Evolutionary conservation across 2,329 filamentous ascomycete genomes (phyloP).

Genomic region (Calonectria leucothoes): DNA sequence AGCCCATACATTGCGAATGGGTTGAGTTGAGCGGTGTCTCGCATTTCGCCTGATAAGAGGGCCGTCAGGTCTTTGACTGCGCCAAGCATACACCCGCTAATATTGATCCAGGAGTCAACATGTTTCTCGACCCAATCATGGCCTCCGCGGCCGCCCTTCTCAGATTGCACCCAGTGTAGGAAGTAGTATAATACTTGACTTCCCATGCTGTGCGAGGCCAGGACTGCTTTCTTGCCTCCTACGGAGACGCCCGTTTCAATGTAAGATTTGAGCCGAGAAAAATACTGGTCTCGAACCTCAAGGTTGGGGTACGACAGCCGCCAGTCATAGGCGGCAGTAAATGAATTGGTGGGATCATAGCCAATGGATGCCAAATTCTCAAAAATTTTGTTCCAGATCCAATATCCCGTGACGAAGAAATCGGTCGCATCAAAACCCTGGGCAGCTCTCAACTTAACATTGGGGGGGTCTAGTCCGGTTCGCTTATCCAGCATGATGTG

Average conservation of each 20-base stretch:
- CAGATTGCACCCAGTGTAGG: constrained; percentile 82
- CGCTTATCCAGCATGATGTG: constrained; percentile 97
- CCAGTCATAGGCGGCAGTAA: constrained; percentile 87
- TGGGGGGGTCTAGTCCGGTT: constrained; percentile 90
- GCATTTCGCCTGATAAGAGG: constrained; percentile 96
- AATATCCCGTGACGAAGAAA: constrained; percentile 92
- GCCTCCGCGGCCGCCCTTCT: constrained; percentile 83
- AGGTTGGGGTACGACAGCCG: constrained; percentile 90
- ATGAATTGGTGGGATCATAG: constrained; percentile 86
- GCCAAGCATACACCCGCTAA: constrained; percentile 97
- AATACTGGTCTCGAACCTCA: constrained; percentile 92
- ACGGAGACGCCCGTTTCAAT: constrained; percentile 86
- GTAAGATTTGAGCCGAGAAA: constrained; percentile 87
- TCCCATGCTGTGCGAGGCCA: constrained; percentile 97
- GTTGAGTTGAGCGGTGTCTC: constrained; percentile 96
- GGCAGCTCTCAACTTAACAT: constrained; percentile 89
- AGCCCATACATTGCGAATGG: constrained; percentile 96
- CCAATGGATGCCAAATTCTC: constrained; percentile 97
- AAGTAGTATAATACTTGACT: constrained; percentile 93
- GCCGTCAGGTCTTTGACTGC: constrained; percentile 92
- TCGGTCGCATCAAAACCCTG: constrained; percentile 98
- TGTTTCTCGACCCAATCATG: constrained; percentile 90
- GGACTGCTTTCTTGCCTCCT: constrained; percentile 81
- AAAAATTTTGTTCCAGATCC: constrained; percentile 99
- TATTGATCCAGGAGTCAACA: constrained; percentile 97